phyloP scores from a whole-genome alignment of 495 filamentous ascomycete genomes.

The Penicillium riverlandense region DNA sequence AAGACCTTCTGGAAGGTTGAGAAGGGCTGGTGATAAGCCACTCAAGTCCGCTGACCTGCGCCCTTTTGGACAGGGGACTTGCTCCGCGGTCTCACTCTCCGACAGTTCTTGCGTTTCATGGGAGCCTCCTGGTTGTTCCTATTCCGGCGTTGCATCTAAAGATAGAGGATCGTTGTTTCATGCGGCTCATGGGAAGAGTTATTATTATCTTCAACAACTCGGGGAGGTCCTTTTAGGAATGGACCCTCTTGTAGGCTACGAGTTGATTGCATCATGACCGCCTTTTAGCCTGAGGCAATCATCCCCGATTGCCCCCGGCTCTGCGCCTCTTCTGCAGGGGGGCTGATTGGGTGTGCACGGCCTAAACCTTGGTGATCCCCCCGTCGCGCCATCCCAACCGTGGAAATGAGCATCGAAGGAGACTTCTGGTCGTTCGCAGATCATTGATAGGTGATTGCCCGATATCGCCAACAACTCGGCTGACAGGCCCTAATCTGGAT shows the following conservation, averaged over 20 bases:
- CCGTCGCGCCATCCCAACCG: neutral
- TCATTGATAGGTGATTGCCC: too few species aligned
- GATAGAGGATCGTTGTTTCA: constrained; percentile 7
- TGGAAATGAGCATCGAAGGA: too few species aligned
- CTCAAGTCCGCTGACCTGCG: constrained; percentile 7
- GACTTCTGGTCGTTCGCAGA: too few species aligned
- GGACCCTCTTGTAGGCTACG: too few species aligned
- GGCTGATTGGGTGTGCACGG: neutral
- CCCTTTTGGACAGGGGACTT: neutral
- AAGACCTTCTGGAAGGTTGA: constrained; percentile 7
- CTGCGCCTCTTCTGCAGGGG: neutral
- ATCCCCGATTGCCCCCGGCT: too few species aligned
- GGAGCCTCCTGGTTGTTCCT: neutral
- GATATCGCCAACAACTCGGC: too few species aligned
- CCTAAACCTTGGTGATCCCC: neutral
- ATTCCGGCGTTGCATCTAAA: constrained; percentile 5
- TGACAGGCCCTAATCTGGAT: too few species aligned
- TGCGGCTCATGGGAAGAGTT: neutral
- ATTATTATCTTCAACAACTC: neutral
- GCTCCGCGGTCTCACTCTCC: constrained; percentile 6
- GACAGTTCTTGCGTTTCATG: constrained; percentile 4
- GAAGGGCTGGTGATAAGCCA: neutral
- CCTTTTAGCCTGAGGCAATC: too few species aligned
- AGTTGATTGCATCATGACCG: too few species aligned
- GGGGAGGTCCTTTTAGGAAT: neutral